Evolutionary conservation across 140 eudicot genomes (phyloP), one percentile per base, ranked within the genome.

Genomic region (Senecio squalidus): DNA sequence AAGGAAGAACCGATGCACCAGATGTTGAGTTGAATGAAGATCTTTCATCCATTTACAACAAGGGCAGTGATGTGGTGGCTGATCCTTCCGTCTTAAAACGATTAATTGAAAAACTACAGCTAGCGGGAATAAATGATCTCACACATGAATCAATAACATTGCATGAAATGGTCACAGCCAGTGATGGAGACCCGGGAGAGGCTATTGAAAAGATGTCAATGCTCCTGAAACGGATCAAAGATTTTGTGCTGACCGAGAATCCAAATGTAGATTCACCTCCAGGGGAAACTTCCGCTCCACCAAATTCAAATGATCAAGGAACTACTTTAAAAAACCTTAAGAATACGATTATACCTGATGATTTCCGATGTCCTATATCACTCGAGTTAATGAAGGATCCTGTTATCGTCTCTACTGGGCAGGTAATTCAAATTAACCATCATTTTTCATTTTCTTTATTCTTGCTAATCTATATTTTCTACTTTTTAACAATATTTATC

Each of bases 351-450:
- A 78, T 90, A 56, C 97, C 97, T 1, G 95, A 85, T 65, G 97
- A 90, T 66, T 90, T 90, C 30, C 89, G 95, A 5, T 90, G 97
- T 29, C 97, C 97, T 49, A 80, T 90, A 53, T 85, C 97, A 27
- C 79, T 90, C 13, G 97, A 90, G 80, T 55, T 90, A 73, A 90
- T 90, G 95, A 80, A 56, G 46, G 97, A 90, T 80, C 97, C 97
- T 2, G 97, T 90, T 44, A 90, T 90, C 44, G 97, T 90, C 73
- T 85, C 97, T 51, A 82, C 97, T 5, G 97, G 97, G 30, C 97
- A 90, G 97, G 97, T 90, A 75, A 38, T 39, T 14, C n/a, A n/a
- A n/a, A n/a, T n/a, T n/a, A 3, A 36, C 55, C 14, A 17, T 41
- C n/a, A 27, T 71, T 30, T 55, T 27, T 9, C 15, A 17, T 10